phyloP scores from a whole-genome alignment of 345 rosid genomes.

The Sonneratia caseolaris region DNA sequence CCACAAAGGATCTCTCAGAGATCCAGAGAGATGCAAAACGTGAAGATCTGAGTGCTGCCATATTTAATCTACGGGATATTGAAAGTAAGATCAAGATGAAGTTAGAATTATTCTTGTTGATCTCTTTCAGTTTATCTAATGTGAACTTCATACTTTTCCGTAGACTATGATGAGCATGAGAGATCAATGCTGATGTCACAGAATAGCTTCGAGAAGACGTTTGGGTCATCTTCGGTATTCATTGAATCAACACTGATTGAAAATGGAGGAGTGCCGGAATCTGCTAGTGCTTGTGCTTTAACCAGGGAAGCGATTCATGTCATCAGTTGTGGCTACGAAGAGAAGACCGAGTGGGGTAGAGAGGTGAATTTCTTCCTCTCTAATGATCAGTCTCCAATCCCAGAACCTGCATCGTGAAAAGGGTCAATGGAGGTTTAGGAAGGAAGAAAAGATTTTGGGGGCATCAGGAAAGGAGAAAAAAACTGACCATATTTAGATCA shows the following conservation, averaged over 20 bases:
- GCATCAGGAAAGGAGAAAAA: not conserved
- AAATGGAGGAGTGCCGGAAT: slow-evolving; percentile 85
- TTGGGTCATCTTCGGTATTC: slow-evolving; percentile 86
- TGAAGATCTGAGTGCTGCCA: slow-evolving; percentile 85
- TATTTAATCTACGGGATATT: slow-evolving; percentile 82
- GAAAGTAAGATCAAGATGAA: slow-evolving; percentile 20
- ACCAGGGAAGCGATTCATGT: slow-evolving; percentile 98
- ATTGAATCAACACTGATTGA: slow-evolving; percentile 91
- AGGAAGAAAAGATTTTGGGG: not conserved
- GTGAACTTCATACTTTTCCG: not conserved
- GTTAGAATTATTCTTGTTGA: not conserved
- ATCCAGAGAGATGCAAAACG: slow-evolving; percentile 64
- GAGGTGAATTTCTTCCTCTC: slow-evolving; percentile 40
- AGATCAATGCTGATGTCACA: slow-evolving; percentile 92
- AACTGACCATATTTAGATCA: not conserved
- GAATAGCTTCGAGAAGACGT: slow-evolving; percentile 87
- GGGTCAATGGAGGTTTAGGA: not conserved
- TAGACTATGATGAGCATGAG: slow-evolving; percentile 87
- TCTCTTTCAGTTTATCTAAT: not conserved
- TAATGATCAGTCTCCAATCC: not conserved
- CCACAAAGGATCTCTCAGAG: slow-evolving; percentile 56
- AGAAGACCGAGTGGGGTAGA: slow-evolving; percentile 95
- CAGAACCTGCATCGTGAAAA: not conserved
- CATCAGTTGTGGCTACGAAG: slow-evolving; percentile 91
- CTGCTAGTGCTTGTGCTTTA: slow-evolving; percentile 64